Evolutionary conservation across 2,329 filamentous ascomycete species (phyloP).

Genomic region (Venturia effusa): DNA sequence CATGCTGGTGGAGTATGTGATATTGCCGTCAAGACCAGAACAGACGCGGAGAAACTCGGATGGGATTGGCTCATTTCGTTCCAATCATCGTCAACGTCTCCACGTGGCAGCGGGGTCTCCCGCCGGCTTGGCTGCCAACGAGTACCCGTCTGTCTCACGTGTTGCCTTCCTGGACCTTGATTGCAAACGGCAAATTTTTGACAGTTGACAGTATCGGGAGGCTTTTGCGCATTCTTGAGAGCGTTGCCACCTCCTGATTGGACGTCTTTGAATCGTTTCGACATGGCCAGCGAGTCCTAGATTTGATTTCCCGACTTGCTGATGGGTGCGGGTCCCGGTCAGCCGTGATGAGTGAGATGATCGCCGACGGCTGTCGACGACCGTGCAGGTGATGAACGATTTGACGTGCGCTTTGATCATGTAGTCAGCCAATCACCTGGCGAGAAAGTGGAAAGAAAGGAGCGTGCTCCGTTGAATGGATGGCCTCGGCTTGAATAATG

Average conservation of each 20-base stretch:
- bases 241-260: too few relatives aligned
- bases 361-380: background rate
- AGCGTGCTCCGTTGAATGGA: background rate
- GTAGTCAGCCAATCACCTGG: too few relatives aligned
- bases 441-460: too few relatives aligned
- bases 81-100: background rate
- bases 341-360: background rate
- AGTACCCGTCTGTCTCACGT: background rate
- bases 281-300: background rate
- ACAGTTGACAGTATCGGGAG: too few relatives aligned
- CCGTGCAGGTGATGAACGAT: background rate
- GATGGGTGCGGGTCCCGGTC: background rate
- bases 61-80: background rate
- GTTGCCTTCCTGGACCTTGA: background rate
- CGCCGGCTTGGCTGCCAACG: background rate
- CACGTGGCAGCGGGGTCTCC: background rate
- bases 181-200: too few relatives aligned
- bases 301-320: background rate
- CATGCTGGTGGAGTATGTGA: too few relatives aligned
- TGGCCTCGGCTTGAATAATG: too few relatives aligned
- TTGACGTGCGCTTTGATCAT: too few relatives aligned
- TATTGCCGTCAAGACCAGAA: too few relatives aligned
- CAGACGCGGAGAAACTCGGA: background rate
- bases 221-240: too few relatives aligned
- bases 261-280: background rate